These are phyloP conservation scores for Sphagnum contortum DNA, from an alignment of 225 moss, liverwort and hornwort genomes.

Conservation along the genomic window DNA sequence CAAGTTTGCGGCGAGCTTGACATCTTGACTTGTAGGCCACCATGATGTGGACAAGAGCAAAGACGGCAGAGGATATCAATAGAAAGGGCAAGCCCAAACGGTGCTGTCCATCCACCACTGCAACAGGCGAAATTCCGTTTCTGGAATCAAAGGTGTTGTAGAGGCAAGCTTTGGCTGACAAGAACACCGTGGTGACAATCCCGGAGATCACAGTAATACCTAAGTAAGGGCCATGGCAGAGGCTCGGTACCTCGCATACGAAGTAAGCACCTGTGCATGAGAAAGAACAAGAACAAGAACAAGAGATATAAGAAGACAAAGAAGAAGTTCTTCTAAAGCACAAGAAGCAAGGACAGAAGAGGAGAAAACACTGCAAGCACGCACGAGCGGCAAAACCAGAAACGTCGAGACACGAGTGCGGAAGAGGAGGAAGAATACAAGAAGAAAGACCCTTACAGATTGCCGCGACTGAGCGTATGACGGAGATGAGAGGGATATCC, in stretches of 20 bases:
- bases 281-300: too few species aligned
- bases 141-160: conserved; percentile 11
- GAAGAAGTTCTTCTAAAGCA: too few species aligned
- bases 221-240: conserved; percentile 47
- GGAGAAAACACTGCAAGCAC: too few species aligned
- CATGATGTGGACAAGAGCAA: conserved; percentile 33
- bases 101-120: conserved; percentile 12
- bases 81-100: conserved; percentile 17
- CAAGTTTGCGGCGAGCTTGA: conserved; percentile 45
- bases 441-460: conserved; percentile 17
- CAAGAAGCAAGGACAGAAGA: too few species aligned
- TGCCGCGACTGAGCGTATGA: conserved; percentile 41
- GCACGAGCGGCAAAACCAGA: too few species aligned
- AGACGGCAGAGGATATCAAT: conserved; percentile 28
- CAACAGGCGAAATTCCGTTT: conserved; percentile 5
- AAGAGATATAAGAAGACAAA: too few species aligned
- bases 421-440: too few species aligned
- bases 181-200: conserved; percentile 32
- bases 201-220: conserved; percentile 28
- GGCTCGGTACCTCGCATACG: conserved; percentile 31
- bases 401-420: too few species aligned
- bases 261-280: conserved; percentile 27
- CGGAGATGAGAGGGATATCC: conserved; percentile 42
- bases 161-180: conserved; percentile 20
- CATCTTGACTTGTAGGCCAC: conserved; percentile 50